Base-by-base conservation (phyloP, 108 stramenopile genomes). In the Fragilariopsis cylindrus region DNA sequence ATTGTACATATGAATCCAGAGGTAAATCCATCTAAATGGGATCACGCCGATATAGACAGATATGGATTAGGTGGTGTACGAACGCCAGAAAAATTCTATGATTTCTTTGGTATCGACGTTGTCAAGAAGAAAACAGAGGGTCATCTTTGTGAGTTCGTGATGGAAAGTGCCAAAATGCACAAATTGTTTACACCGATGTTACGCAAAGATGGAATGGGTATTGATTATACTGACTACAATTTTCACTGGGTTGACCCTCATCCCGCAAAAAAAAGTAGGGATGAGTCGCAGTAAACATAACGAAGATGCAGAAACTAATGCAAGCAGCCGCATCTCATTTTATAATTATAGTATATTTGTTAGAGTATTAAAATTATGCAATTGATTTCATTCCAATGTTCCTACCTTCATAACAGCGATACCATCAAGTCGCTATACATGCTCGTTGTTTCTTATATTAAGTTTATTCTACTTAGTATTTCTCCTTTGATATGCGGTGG, bases 1-100 rank as follows among this genome's bases (percentile, higher is more conserved):
- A 88, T 97, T 53, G 91, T 97, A 46, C 92, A 91, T 62, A 97
- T 97, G 93, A 93, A 88, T 80, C 93, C 93, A 12, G 93, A 90
- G 71, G 76, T 83, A 1, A 65, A 78, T 57, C 63, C 74, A 4
- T 64, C 76, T 2, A 40, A 19, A 44, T 91, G 90, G 93, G 77
- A 84, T 44, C 88, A 89, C 64, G 43, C 58, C 3, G 91, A 92
- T 65, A 85, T 89, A 76, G 88, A 89, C 53, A 77, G 80, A 21
- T 96, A 94, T 72, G 96, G 96, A 21, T 54, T 94, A 9, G 96
- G 96, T 41, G 87, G 79, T 13, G 93, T 91, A 2, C 88, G 95
- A 21, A 83, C 88, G 7, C 90, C 89, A 3, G 91, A 93, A 49
- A 70, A 82, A 57, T 96, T 96, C 73, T 96, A 92, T 60, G 70